A percentile compares a stretch with the other conserved stretches of the same genome.
phyloP scores from a whole-genome alignment of 2,329 filamentous ascomycete genomes.

The Alternaria brassicae region DNA sequence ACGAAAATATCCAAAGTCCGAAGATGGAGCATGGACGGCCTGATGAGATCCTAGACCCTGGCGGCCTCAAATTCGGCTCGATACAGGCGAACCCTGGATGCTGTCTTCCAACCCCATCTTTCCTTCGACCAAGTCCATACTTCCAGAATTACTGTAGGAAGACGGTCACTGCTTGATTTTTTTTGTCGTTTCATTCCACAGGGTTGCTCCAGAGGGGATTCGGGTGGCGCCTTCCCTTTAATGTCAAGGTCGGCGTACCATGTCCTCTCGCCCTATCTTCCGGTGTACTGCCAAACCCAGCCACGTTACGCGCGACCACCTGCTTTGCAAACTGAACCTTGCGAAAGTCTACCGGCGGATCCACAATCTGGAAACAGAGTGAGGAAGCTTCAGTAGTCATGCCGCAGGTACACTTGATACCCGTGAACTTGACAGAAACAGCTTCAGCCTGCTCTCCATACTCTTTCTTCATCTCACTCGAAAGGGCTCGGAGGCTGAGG shows the following conservation, averaged over 20 bases:
- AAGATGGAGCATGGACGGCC: not conserved
- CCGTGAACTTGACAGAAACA: conserved; percentile 28
- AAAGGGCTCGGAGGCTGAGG: conserved; percentile 17
- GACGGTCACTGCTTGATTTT: not conserved
- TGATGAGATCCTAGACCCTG: not conserved
- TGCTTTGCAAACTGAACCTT: not conserved
- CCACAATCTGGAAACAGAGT: conserved; percentile 35
- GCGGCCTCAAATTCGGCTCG: not conserved
- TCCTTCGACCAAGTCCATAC: not conserved
- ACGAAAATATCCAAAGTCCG: not conserved
- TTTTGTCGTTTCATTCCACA: not conserved
- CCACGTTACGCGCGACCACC: not conserved
- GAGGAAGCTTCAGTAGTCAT: conserved; percentile 17
- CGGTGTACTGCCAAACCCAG: conserved; percentile 14
- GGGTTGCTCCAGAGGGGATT: conserved; percentile 35
- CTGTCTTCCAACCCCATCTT: not conserved
- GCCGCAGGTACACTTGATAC: conserved; percentile 32
- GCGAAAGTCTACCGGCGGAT: conserved; percentile 5
- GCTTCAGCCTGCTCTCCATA: conserved; percentile 27
- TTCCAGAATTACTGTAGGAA: not conserved
- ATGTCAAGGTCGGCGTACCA: conserved; percentile 19
- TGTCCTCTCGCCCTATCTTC: conserved; percentile 30
- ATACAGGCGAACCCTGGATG: not conserved
- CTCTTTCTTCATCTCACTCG: conserved; percentile 18
- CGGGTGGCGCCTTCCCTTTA: conserved; percentile 19